Evolutionary conservation across 1,139 yeast genomes (phyloP).

Genomic region (Hansenula anomala): DNA sequence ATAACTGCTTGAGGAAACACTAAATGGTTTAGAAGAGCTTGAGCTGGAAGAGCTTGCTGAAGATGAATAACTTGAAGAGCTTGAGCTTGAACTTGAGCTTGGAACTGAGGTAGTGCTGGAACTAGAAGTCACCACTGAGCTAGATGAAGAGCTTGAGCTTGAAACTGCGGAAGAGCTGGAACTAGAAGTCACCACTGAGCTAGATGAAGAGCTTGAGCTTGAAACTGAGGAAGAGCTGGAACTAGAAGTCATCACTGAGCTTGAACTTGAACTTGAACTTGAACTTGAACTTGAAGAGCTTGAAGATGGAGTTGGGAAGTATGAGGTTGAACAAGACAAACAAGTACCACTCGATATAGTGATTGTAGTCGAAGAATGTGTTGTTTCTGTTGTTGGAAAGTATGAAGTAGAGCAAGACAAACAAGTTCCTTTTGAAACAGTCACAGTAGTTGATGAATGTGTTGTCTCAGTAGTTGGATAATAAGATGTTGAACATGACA

Average conservation of each 20-base stretch:
- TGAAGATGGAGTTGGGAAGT: not conserved
- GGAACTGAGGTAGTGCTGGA: not conserved
- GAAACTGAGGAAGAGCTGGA: not conserved
- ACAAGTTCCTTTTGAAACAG: not conserved
- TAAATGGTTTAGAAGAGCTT: not conserved
- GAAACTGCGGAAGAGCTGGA: not conserved
- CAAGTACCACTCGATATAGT: not conserved
- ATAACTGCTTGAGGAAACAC: too few relatives aligned
- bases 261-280: not conserved
- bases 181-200: not conserved
- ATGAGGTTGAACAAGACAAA: not conserved
- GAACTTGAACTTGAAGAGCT: not conserved
- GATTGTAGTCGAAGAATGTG: not conserved
- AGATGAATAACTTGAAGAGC: not conserved
- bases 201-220: not conserved
- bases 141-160: not conserved
- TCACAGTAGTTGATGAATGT: not conserved
- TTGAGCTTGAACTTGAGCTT: not conserved
- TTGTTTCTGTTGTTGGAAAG: not conserved
- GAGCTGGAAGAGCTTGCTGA: slow-evolving; percentile 1
- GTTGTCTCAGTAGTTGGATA: not conserved
- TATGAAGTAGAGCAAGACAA: not conserved
- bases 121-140: not conserved
- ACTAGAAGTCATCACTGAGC: not conserved
- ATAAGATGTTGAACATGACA: not conserved